Evolutionary conservation across 140 eudicot species (phyloP), one percentile per base, ranked within the genome.

Genomic region (Bidens hawaiensis): DNA sequence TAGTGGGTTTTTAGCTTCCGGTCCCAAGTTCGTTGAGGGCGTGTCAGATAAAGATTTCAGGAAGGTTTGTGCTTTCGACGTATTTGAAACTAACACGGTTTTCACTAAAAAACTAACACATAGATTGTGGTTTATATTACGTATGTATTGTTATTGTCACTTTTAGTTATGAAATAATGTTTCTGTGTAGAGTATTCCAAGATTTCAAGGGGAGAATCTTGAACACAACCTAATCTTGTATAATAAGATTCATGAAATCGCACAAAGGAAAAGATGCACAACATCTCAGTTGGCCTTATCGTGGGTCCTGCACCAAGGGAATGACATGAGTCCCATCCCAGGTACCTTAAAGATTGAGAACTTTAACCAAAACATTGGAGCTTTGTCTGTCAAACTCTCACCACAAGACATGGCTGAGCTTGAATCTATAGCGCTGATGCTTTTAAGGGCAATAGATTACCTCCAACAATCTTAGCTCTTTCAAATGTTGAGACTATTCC

Each of bases 1-100:
- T n/a, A 45, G 78, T 17, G 89, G 89, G 14, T 64, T 82, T 28
- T 61, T 79, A 3, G 68, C 75, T 18, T 34, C 56, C 0, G 79
- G 82, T 26, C 54, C 75, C 1, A 75, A 68, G 67, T 1, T 64
- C 12, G 10, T 69, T 7, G 76, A 77, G 60, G 41, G 15, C 17
- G 15, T 70, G 38, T 3, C 64, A 13, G 53, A 43, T 16, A 19
- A 10, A 0, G 78, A 77, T 33, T 18, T 7, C 15, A 64, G 78
- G 53, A 61, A 52, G 78, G 82, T 72, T 51, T 42, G 82, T 77
- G 19, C 52, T 38, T 2, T 30, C 6, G 8, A 8, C 10, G 11
- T 30, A 30, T 7, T 7, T 34, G 42, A 34, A 34, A 34, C 10
- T 8, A 5, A 5, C 9, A 34, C 41, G 8, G 9, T 34, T 4